Evolutionary conservation across 352 stramenopile genomes (phyloP).

Genomic region (Pythium aristosporum): DNA sequence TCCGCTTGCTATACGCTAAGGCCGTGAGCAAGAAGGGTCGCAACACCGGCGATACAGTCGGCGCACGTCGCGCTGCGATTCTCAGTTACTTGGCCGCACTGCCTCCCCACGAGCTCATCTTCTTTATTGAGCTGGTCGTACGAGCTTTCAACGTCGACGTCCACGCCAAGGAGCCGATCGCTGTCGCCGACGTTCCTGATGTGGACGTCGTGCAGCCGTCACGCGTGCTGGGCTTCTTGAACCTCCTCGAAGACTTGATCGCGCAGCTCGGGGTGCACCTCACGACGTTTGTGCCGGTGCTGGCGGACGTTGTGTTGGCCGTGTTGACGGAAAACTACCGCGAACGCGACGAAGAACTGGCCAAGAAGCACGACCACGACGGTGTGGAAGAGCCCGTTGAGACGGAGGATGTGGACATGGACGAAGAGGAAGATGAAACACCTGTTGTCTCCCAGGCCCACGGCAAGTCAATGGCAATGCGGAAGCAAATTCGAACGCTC

Average conservation of each 20-base stretch:
- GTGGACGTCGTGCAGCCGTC: conserved; percentile 67
- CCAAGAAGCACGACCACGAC: conserved; percentile 15
- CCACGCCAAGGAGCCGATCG: background rate
- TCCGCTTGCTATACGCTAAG: conserved; percentile 90
- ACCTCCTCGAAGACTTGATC: conserved; percentile 87
- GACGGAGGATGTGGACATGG: conserved; percentile 28
- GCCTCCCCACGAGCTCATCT: conserved; percentile 66
- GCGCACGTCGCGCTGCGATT: conserved; percentile 84
- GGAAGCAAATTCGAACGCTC: conserved; percentile 81
- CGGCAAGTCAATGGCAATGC: conserved; percentile 38
- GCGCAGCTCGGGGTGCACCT: conserved; percentile 85
- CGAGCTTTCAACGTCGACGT: conserved; percentile 75
- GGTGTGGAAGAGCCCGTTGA: conserved; percentile 4
- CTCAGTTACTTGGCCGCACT: conserved; percentile 87
- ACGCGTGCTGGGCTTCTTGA: conserved; percentile 88
- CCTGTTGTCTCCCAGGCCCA: conserved; percentile 16
- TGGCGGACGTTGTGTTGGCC: conserved; percentile 75
- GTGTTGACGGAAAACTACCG: conserved; percentile 61
- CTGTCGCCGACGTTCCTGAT: conserved; percentile 20
- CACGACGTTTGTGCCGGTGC: conserved; percentile 67
- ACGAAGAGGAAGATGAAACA: conserved; percentile 14
- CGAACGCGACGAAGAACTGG: conserved; percentile 30
- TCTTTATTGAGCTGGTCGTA: conserved; percentile 89
- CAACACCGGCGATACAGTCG: conserved; percentile 83
- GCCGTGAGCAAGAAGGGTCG: conserved; percentile 86